Percentiles rank a stretch among this genome's conserved stretches.
Conservation (phyloP, 2,329 filamentous ascomycete species). For the Fragosphaeria purpurea region DNA sequence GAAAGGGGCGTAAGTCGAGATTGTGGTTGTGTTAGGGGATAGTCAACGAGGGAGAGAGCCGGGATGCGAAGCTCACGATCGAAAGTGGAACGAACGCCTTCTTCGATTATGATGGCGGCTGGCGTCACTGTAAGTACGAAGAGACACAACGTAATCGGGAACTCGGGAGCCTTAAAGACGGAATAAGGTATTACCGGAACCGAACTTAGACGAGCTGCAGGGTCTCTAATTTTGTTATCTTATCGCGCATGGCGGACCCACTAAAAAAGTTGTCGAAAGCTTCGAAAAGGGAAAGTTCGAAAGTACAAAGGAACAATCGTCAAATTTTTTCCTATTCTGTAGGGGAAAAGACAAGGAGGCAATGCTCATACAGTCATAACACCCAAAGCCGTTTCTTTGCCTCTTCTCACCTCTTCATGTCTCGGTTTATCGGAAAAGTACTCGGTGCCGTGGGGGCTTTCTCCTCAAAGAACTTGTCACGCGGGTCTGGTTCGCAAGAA, state of each 20-base stretch:
- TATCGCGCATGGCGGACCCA: constrained; percentile 4
- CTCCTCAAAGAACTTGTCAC: constrained; percentile 1
- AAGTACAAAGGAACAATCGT: background rate
- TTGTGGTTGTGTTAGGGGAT: no score
- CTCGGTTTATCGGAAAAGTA: constrained; percentile 9
- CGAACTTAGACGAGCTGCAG: background rate
- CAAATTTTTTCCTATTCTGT: no score
- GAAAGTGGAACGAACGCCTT: constrained; percentile 1
- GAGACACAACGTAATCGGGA: constrained; percentile 13
- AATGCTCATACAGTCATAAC: no score
- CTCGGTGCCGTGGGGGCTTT: constrained; percentile 3
- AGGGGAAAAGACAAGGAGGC: background rate
- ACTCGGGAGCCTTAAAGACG: constrained; percentile 6
- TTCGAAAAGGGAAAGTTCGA: background rate
- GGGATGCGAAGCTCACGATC: constrained; percentile 1
- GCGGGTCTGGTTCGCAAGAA: background rate
- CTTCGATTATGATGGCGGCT: background rate
- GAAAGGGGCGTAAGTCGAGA: no score
- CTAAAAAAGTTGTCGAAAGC: constrained; percentile 2
- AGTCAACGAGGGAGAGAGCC: background rate
- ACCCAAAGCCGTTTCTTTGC: background rate
- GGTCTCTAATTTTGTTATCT: constrained; percentile 1
- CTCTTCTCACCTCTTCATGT: constrained; percentile 1
- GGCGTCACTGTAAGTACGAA: constrained; percentile 2
- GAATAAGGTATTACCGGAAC: constrained; percentile 6